A percentile compares a stretch with the other conserved stretches of the same genome.
Evolutionary conservation across 495 filamentous ascomycete genomes (phyloP).

Genomic region (Talaromyces wortmannii): DNA sequence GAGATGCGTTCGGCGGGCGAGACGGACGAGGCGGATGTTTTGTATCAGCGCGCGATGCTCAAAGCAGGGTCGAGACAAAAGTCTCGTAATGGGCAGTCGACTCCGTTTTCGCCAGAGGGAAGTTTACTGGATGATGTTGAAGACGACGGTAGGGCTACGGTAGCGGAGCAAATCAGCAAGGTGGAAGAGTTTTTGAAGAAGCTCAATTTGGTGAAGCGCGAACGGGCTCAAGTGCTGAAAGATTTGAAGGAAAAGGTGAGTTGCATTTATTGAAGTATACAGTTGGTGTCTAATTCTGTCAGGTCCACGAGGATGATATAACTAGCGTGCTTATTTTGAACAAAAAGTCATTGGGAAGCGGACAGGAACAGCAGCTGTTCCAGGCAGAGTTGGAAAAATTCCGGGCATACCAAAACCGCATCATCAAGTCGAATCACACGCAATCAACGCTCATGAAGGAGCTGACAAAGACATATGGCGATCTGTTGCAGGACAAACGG

Average conservation of each 20-base stretch:
- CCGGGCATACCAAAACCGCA: slow-evolving; percentile 81
- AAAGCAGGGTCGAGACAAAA: slow-evolving; percentile 55
- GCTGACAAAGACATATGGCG: slow-evolving; percentile 78
- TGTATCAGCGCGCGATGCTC: slow-evolving; percentile 80
- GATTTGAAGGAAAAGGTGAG: slow-evolving; percentile 94
- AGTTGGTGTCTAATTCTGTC: not conserved
- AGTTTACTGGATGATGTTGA: slow-evolving; percentile 89
- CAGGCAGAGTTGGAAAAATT: slow-evolving; percentile 95
- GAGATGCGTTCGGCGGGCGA: slow-evolving; percentile 92
- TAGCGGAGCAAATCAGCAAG: slow-evolving; percentile 80
- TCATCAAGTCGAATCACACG: slow-evolving; percentile 90
- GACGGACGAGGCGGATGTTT: slow-evolving; percentile 77
- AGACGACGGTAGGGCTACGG: slow-evolving; percentile 67
- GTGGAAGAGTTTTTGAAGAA: slow-evolving; percentile 92
- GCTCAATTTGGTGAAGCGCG: slow-evolving; percentile 83
- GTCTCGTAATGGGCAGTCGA: slow-evolving; percentile 53
- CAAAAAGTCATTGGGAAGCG: slow-evolving; percentile 83
- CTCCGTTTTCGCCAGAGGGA: slow-evolving; percentile 56
- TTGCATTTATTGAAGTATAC: not conserved
- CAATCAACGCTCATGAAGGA: slow-evolving; percentile 93
- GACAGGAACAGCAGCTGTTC: slow-evolving; percentile 82
- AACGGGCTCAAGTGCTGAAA: slow-evolving; percentile 85
- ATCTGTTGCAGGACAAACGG: slow-evolving; percentile 87
- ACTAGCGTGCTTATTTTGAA: slow-evolving; percentile 95
- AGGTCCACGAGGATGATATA: slow-evolving; percentile 96